These are phyloP conservation scores for Septoria linicola DNA, from an alignment of 2,329 filamentous ascomycete species.

Conservation along the genomic window DNA sequence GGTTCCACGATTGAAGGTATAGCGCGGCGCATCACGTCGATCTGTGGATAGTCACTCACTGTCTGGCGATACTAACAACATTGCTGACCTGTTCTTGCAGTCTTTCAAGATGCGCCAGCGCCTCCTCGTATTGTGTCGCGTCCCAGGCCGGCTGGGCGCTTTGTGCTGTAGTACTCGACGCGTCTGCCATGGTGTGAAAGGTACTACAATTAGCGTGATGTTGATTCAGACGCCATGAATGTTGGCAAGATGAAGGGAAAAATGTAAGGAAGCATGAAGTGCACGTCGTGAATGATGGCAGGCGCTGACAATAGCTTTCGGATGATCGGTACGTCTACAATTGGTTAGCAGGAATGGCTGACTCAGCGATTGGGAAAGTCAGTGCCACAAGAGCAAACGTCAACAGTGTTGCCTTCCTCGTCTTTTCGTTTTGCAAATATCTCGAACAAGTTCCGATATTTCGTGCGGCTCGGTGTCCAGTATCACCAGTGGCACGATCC, in stretches of 20 bases:
- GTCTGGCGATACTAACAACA: neutral
- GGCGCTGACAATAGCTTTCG: no score
- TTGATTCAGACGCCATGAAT: no score
- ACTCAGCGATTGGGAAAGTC: no score
- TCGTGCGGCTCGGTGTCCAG: neutral
- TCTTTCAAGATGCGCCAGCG: conserved; percentile 46
- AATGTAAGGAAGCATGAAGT: no score
- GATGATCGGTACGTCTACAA: no score
- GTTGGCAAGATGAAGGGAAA: no score
- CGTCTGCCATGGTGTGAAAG: conserved; percentile 3
- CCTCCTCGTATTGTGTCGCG: conserved; percentile 35
- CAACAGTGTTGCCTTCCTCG: conserved; percentile 11
- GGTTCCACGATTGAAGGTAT: conserved; percentile 46
- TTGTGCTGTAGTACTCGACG: neutral
- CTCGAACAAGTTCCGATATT: neutral
- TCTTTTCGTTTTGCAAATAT: neutral
- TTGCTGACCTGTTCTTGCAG: conserved; percentile 44
- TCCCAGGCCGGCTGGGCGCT: conserved; percentile 22
- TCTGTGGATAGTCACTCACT: conserved; percentile 30
- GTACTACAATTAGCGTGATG: neutral
- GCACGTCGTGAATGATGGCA: no score
- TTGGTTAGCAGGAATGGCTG: neutral
- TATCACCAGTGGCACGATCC: neutral
- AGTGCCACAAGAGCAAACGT: conserved; percentile 11
- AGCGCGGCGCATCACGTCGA: conserved; percentile 45